These are phyloP conservation scores for Xerocomellus intermedius DNA, from an alignment of 768 basidiomycete genomes.

Conservation along the genomic window DNA sequence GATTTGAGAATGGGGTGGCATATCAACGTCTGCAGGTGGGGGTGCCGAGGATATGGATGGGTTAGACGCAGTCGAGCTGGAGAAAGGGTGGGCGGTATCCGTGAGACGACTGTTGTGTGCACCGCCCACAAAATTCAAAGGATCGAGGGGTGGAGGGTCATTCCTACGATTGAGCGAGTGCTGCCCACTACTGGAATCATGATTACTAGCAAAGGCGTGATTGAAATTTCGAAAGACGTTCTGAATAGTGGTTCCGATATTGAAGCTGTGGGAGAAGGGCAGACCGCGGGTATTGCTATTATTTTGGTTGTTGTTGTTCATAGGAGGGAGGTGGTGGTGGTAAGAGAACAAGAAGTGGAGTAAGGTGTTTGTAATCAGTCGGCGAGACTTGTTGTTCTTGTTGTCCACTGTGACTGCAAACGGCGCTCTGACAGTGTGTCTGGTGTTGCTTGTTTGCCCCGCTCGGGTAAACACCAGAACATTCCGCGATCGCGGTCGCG, in stretches of 20 bases:
- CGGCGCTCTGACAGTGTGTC: background rate
- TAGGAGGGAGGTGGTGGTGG: slow-evolving; percentile 18
- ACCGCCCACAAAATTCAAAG: background rate
- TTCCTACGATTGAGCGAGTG: background rate
- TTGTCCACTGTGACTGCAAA: background rate
- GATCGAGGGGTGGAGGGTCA: slow-evolving; percentile 2
- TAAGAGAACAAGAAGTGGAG: slow-evolving; percentile 12
- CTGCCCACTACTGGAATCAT: slow-evolving; percentile 1
- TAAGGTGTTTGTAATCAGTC: slow-evolving; percentile 8
- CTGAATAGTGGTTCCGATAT: slow-evolving; percentile 28
- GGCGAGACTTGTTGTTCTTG: background rate
- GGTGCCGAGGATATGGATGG: slow-evolving; percentile 3
- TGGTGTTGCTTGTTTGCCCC: slow-evolving; percentile 22
- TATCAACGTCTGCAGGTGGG: slow-evolving; percentile 2
- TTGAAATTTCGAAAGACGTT: slow-evolving; percentile 33
- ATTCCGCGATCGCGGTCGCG: slow-evolving; percentile 15
- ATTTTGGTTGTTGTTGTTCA: slow-evolving; percentile 20
- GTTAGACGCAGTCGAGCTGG: background rate
- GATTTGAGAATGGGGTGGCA: slow-evolving; percentile 4
- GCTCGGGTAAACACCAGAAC: slow-evolving; percentile 33
- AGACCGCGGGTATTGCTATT: slow-evolving; percentile 3
- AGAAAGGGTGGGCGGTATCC: background rate
- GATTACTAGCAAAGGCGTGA: slow-evolving; percentile 26
- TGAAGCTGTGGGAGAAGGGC: slow-evolving; percentile 19
- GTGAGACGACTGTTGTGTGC: slow-evolving; percentile 1